Base-by-base conservation (phyloP, 176 grass and related monocot species). In the Oryza punctata region DNA sequence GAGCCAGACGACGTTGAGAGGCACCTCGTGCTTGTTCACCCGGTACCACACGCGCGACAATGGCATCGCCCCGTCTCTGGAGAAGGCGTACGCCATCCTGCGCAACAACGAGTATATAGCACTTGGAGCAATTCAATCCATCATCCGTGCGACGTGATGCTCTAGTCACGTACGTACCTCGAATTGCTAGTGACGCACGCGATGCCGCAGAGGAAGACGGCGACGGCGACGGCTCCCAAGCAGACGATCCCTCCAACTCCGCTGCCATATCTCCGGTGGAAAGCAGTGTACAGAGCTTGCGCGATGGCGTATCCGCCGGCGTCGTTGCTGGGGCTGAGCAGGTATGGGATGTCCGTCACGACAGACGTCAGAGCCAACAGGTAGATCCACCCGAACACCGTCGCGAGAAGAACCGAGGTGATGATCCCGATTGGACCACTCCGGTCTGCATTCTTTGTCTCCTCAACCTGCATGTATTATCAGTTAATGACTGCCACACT, bases 31-130 rank as follows among this genome's bases (percentile, higher is more conserved):
- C 65, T 57, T 88, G 88, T 86, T 91, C 21, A 95, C 88, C 26
- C 73, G 59, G 4, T 89, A 63, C 90, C 90, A 95, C 0, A 95
- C 12, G 10, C 32, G 61, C 3, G 93, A 92, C 5, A 95, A 64
- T 0, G 93, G 93, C 86, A 95, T 86, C 4, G 93, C 93, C 6
- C 90, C 86, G 77, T 96, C 93, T 54, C 93, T 86, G 0, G 93
- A 92, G 79, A 95, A 95, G 30, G 93, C 93, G 9, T 95, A 95
- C n/a, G 81, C 88, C 93, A 89, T 95, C 79, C 93, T 94, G 57
- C 18, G 27, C 8, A 50, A 38, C 6, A 66, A 18, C 4, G 10
- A 24, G 30, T 52, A 52, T 19, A 52, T 19, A 52, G 49, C 49
- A 7, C 16, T 19, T 19, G 3, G 13, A 49, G 49, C 18, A 35